Evolutionary conservation across 139 green algal genomes (phyloP).

Genomic region (Chlorella sp.): DNA sequence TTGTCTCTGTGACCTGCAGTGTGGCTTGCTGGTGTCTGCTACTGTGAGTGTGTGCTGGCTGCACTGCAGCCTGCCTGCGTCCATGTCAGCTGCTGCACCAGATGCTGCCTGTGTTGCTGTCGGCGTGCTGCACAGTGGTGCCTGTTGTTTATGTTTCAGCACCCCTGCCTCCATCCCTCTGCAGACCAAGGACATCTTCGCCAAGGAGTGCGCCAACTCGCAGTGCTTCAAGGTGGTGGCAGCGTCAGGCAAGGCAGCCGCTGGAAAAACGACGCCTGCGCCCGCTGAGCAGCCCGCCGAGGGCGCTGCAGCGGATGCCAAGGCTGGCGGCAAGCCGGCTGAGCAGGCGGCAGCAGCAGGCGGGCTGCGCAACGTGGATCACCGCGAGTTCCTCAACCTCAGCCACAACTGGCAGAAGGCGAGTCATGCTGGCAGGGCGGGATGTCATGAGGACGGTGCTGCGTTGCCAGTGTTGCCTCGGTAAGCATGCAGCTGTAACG

Average conservation of each 20-base stretch:
- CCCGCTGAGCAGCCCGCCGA: background rate
- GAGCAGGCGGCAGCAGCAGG: background rate
- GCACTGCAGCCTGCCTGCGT: too few relatives aligned
- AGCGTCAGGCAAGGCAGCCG: background rate
- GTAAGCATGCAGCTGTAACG: background rate
- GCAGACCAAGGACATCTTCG: slow-evolving; percentile 38
- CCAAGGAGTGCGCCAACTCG: slow-evolving; percentile 38
- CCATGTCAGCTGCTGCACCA: too few relatives aligned
- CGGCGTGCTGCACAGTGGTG: too few relatives aligned
- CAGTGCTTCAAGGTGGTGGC: slow-evolving; percentile 20
- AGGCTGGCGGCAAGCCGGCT: background rate
- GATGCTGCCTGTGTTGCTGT: too few relatives aligned
- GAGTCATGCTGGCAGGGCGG: background rate
- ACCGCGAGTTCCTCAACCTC: slow-evolving; percentile 35
- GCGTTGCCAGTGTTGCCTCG: background rate
- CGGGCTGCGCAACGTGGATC: slow-evolving; percentile 2
- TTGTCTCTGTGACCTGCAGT: background rate
- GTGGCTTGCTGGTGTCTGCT: background rate
- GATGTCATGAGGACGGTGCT: background rate
- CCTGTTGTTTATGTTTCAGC: too few relatives aligned
- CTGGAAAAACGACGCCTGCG: background rate
- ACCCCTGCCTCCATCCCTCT: background rate
- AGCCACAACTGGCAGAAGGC: slow-evolving; percentile 35
- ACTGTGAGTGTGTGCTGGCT: background rate
- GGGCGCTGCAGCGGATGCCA: background rate